Percentiles rank a stretch among this genome's conserved stretches.
Conservation (phyloP, 169 alveolate genomes). For the Hammondia hammondi region DNA sequence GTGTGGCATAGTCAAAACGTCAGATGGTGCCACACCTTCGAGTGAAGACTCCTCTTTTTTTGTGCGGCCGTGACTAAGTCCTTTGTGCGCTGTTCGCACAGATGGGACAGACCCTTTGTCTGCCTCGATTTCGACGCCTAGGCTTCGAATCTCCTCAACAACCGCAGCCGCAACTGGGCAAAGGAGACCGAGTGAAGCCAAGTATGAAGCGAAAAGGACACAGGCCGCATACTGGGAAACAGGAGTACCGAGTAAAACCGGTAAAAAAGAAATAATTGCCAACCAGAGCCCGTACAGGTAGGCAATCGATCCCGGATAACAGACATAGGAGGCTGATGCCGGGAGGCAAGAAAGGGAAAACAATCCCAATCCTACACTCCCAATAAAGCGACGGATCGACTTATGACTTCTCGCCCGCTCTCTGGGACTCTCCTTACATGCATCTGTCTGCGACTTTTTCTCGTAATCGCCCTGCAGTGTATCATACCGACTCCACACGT, state of each 20-base stretch:
- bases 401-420: background rate
- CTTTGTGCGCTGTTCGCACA: background rate
- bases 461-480: background rate
- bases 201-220: background rate
- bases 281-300: conserved; percentile 27
- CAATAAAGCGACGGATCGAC: background rate
- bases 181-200: conserved; percentile 8
- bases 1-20: background rate
- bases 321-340: background rate
- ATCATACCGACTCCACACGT: background rate
- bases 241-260: background rate
- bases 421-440: background rate
- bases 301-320: background rate
- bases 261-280: background rate
- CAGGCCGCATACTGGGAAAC: background rate
- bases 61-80: background rate
- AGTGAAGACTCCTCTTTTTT: background rate
- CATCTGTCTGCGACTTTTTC: background rate
- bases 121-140: background rate
- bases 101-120: background rate
- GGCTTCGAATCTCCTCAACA: conserved; percentile 8
- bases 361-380: background rate
- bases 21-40: background rate
- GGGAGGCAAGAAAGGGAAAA: background rate
- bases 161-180: conserved; percentile 25